These are phyloP conservation scores for Thalassiosira hispida DNA, from an alignment of 352 stramenopile species.

Conservation along the genomic window DNA sequence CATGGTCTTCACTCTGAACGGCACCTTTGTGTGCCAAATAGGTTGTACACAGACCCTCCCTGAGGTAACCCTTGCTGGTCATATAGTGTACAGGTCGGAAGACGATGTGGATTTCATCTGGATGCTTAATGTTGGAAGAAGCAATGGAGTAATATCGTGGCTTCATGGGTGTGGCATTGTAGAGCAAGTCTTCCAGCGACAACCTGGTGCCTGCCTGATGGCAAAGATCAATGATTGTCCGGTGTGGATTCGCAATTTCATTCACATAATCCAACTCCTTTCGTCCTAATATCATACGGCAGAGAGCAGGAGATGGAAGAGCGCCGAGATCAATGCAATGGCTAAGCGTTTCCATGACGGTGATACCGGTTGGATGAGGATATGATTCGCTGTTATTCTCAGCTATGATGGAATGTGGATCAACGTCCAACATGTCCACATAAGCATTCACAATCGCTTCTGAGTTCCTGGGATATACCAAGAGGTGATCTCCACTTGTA, in stretches of 20 bases:
- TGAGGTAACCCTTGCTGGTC: conserved; percentile 51
- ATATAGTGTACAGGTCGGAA: conserved; percentile 68
- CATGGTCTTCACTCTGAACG: conserved; percentile 6
- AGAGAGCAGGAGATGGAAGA: conserved; percentile 59
- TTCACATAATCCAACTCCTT: conserved; percentile 71
- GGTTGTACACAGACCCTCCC: conserved; percentile 69
- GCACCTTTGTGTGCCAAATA: conserved; percentile 60
- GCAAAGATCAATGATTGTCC: conserved; percentile 65
- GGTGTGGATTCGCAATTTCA: conserved; percentile 61
- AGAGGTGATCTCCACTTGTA: conserved; percentile 69
- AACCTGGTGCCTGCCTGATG: conserved; percentile 34
- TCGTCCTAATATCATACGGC: conserved; percentile 50
- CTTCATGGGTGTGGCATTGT: conserved; percentile 61
- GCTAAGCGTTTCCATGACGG: conserved; percentile 70
- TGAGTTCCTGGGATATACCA: conserved; percentile 74
- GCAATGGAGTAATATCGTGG: conserved; percentile 79
- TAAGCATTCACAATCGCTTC: conserved; percentile 58
- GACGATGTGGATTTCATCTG: conserved; percentile 53
- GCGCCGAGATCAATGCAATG: conserved; percentile 75
- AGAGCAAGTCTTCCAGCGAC: conserved; percentile 72
- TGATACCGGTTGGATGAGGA: conserved; percentile 64
- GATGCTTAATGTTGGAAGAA: conserved; percentile 47
- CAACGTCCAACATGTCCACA: conserved; percentile 56
- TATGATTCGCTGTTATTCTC: conserved; percentile 45
- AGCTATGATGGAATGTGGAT: conserved; percentile 60